Evolutionary conservation across 768 basidiomycete genomes (phyloP), one percentile per base, ranked within the genome.

Genomic region (Trametes cubensis): DNA sequence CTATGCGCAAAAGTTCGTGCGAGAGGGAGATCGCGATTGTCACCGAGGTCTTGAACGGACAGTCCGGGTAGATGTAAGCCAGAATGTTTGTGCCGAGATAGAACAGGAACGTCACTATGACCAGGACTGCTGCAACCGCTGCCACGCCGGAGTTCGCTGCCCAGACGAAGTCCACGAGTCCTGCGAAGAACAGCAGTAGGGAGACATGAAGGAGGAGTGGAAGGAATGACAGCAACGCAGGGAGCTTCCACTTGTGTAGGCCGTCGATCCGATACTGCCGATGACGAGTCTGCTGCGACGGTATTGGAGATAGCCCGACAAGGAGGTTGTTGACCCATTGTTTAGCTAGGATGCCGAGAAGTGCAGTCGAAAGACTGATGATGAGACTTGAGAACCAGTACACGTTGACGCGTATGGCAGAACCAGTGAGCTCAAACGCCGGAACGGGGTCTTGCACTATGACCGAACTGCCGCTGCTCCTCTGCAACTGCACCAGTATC

Each of bases 101-200:
- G 28, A 28, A 3, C 7, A 28, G 28, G 28, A 28, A 28, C 28
- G 28, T 28, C 28, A 7, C 28, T 4, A 28, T 28, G 4, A 28
- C 28, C 7, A 54, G 44, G n/a, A 53, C 15, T 8, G 63, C 47
- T 10, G 54, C 59, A 7, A 58, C 21, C 6, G 58, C 54, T 28
- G 66, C 64, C 39, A 69, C 53, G 23, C 49, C 45, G 7, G n/a
- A n/a, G 52, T 67, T 65, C 46, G 69, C 66, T 11, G 77, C 71
- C 38, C 58, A 70, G 34, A 83, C 69, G 67, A 84, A 81, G 25
- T 76, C 71, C 30, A 82, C 70, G 34, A 84, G 73, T 45, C 80
- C 79, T 40, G 78, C 75, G 67, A 86, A 78, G 70, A 84, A 84
- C 6, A 83, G 73, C 21, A 82, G 75, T 17, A 83, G 71, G 5